These are phyloP conservation scores for Megacollybia marginata DNA, from an alignment of 768 basidiomycete genomes.

Conservation along the genomic window DNA sequence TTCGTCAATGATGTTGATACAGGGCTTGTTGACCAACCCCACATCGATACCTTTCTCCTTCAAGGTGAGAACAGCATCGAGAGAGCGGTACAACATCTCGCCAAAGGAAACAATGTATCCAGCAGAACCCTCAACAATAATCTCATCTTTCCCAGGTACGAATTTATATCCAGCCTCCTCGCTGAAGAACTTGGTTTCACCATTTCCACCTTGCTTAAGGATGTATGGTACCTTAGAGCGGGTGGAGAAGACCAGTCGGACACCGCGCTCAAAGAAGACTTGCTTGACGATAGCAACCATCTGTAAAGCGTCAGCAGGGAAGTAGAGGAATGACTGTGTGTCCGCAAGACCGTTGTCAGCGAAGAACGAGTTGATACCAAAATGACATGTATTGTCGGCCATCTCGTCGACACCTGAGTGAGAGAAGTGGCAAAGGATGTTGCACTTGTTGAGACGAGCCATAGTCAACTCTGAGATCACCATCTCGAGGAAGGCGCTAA, in stretches of 20 bases:
- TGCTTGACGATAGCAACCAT: slow-evolving; percentile 71
- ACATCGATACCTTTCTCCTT: slow-evolving; percentile 70
- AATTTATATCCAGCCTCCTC: slow-evolving; percentile 60
- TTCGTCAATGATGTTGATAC: slow-evolving; percentile 80
- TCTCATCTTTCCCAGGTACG: slow-evolving; percentile 78
- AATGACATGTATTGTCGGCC: slow-evolving; percentile 56
- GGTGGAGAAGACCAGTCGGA: slow-evolving; percentile 86
- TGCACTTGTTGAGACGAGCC: slow-evolving; percentile 88
- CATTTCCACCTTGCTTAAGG: slow-evolving; percentile 57
- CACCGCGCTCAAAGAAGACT: slow-evolving; percentile 77
- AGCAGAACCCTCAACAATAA: slow-evolving; percentile 66
- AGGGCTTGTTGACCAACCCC: slow-evolving; percentile 82
- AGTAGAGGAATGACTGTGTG: slow-evolving; percentile 73
- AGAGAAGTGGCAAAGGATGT: slow-evolving; percentile 84
- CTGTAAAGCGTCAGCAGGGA: slow-evolving; percentile 79
- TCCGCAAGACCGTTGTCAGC: slow-evolving; percentile 85
- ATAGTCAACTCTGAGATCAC: slow-evolving; percentile 83
- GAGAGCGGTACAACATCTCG: slow-evolving; percentile 80
- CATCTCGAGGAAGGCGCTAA: slow-evolving; percentile 92
- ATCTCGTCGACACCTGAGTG: slow-evolving; percentile 75
- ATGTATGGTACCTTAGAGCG: slow-evolving; percentile 87
- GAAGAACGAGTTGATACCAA: slow-evolving; percentile 80
- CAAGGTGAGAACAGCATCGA: slow-evolving; percentile 73
- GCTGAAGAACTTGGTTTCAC: slow-evolving; percentile 56
- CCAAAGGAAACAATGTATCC: slow-evolving; percentile 85